phyloP scores from a whole-genome alignment of 2,329 filamentous ascomycete species.

The Capronia americana region DNA sequence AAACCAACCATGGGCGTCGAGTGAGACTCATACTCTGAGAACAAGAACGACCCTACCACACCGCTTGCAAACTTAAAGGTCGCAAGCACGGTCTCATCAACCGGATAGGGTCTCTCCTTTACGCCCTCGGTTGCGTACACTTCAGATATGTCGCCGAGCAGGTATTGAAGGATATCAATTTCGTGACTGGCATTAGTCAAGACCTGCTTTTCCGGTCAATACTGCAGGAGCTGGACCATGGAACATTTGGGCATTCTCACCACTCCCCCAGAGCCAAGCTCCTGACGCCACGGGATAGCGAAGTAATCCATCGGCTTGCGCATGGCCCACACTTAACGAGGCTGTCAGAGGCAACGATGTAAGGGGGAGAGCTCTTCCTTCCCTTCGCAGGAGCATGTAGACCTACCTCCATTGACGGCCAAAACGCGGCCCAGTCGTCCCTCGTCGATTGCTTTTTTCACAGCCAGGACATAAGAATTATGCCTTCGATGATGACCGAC shows the following conservation, averaged over 20 bases:
- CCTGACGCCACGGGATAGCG: conserved; percentile 5
- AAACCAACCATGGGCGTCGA: neutral
- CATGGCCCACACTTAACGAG: conserved; percentile 25
- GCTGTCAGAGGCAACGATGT: neutral
- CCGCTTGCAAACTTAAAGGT: conserved; percentile 27
- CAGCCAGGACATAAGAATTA: conserved; percentile 29
- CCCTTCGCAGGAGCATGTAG: too few relatives aligned
- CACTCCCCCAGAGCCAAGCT: conserved; percentile 8
- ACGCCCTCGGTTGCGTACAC: conserved; percentile 23
- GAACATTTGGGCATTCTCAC: neutral
- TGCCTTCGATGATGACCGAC: conserved; percentile 34
- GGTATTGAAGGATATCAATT: conserved; percentile 33
- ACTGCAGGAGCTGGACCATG: neutral
- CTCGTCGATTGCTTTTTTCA: conserved; percentile 22
- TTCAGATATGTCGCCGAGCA: conserved; percentile 27
- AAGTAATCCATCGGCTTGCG: conserved; percentile 32
- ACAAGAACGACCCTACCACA: conserved; percentile 31
- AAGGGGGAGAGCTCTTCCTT: too few relatives aligned
- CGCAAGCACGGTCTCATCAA: conserved; percentile 27
- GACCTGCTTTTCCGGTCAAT: conserved; percentile 4
- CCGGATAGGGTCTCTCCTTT: conserved; percentile 8
- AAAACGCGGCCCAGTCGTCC: conserved; percentile 24
- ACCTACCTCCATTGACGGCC: conserved; percentile 27
- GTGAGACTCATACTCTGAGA: conserved; percentile 17
- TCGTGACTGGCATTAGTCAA: conserved; percentile 36